A percentile compares a stretch with the other conserved stretches of the same genome.
These are phyloP conservation scores for Beauveria sp. DNA, from an alignment of 2,329 filamentous ascomycete species.

Conservation along the genomic window DNA sequence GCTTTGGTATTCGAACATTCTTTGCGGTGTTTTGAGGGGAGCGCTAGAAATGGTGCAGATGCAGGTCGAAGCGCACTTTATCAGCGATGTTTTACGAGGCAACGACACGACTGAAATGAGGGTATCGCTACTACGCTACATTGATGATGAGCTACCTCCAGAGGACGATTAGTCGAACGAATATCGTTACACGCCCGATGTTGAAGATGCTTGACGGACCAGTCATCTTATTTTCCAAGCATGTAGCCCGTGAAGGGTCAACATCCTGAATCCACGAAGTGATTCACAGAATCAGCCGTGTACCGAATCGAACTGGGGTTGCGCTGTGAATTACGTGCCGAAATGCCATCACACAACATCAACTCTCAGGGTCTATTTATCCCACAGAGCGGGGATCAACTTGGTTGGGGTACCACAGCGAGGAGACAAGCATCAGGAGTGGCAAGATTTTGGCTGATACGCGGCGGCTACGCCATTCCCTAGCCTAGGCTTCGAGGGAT, in stretches of 20 bases:
- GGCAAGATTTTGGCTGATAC: background rate
- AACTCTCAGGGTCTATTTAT: too few species aligned
- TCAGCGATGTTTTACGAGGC: conserved; percentile 84
- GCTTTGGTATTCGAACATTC: conserved; percentile 96
- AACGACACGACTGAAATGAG: conserved; percentile 98
- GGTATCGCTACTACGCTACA: conserved; percentile 83
- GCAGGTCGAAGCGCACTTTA: conserved; percentile 95
- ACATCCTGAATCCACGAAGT: background rate
- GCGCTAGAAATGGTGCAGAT: conserved; percentile 98
- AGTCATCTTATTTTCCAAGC: background rate
- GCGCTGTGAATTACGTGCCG: background rate
- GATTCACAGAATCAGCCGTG: too few species aligned
- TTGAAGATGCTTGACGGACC: background rate
- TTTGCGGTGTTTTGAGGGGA: conserved; percentile 86
- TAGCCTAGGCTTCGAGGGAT: too few species aligned
- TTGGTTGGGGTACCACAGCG: background rate
- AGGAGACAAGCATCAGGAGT: background rate
- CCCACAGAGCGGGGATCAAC: background rate
- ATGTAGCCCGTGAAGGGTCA: background rate
- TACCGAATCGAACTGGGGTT: background rate
- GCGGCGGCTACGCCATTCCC: too few species aligned
- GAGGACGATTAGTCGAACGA: conserved; percentile 71
- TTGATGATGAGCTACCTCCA: conserved; percentile 94
- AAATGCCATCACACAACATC: background rate
- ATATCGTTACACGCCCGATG: background rate